These are phyloP conservation scores for Lavandula angustifolia DNA, from an alignment of 257 asterid genomes.

Conservation along the genomic window DNA sequence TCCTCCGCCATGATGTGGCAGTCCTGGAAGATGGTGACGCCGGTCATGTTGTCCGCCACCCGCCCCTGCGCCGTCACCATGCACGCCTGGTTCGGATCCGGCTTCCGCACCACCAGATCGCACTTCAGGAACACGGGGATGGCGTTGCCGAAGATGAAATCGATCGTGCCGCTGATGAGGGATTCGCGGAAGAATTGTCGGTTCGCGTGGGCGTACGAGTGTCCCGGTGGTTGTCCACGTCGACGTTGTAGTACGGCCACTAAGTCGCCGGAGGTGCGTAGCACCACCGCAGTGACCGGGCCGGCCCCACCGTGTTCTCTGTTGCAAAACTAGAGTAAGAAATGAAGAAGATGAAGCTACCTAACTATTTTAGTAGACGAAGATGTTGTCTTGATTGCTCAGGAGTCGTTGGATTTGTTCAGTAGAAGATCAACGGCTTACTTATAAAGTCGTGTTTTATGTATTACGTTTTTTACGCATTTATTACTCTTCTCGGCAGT, in stretches of 20 bases:
- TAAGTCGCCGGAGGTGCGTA: slow-evolving; percentile 64
- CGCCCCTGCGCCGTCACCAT: slow-evolving; percentile 92
- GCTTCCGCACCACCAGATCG: slow-evolving; percentile 62
- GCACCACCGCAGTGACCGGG: slow-evolving; percentile 69
- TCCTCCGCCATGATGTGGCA: slow-evolving; percentile 48
- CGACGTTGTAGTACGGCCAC: slow-evolving; percentile 57
- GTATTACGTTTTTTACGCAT: too few relatives aligned
- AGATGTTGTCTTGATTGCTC: too few relatives aligned
- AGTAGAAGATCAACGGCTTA: too few relatives aligned
- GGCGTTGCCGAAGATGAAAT: slow-evolving; percentile 76
- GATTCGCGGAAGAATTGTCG: slow-evolving; percentile 74
- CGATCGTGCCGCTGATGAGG: slow-evolving; percentile 70
- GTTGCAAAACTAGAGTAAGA: too few relatives aligned
- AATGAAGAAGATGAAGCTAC: too few relatives aligned
- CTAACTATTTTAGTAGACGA: too few relatives aligned
- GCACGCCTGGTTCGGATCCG: slow-evolving; percentile 55
- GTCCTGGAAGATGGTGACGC: slow-evolving; percentile 55
- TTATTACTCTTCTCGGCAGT: too few relatives aligned
- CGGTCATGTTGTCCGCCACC: slow-evolving; percentile 43
- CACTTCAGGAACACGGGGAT: slow-evolving; percentile 62
- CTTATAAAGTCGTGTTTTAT: too few relatives aligned
- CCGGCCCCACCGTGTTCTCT: slow-evolving; percentile 74
- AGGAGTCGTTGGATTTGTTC: too few relatives aligned
- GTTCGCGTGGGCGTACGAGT: slow-evolving; percentile 66
- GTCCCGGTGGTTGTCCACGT: slow-evolving; percentile 68